Conservation (phyloP, 208 protist species). For the Phytomonas sp. region DNA sequence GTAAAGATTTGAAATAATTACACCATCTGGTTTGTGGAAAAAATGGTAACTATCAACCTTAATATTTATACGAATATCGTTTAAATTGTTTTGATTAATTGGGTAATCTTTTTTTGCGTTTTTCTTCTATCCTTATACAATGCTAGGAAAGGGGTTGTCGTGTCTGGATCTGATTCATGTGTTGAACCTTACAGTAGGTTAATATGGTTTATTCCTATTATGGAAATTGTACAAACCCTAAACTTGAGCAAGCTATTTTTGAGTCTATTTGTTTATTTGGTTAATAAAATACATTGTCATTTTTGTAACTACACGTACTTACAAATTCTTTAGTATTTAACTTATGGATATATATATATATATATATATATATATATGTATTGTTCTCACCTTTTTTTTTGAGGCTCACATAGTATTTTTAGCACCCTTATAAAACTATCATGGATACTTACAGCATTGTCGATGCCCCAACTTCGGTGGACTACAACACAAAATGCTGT, state of each 20-base stretch:
- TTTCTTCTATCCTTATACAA: constrained; percentile 6
- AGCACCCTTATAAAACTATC: constrained; percentile 6
- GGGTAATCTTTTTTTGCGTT: too few relatives aligned
- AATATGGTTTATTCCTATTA: too few relatives aligned
- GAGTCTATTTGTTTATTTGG: not conserved
- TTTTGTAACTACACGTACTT: not conserved
- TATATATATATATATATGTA: not conserved
- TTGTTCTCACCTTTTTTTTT: not conserved
- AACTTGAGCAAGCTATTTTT: not conserved
- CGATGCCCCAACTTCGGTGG: constrained; percentile 60
- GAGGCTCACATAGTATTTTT: constrained; percentile 6
- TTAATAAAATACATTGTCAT: not conserved
- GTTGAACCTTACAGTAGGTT: too few relatives aligned
- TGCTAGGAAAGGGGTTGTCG: not conserved
- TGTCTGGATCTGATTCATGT: not conserved
- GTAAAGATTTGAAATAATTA: too few relatives aligned
- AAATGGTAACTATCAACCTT: too few relatives aligned
- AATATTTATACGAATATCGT: too few relatives aligned
- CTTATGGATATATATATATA: not conserved
- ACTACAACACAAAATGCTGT: constrained; percentile 77
- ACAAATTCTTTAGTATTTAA: not conserved
- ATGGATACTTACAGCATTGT: constrained; percentile 66
- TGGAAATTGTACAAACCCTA: too few relatives aligned
- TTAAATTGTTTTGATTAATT: too few relatives aligned
- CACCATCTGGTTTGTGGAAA: too few relatives aligned